phyloP scores from a whole-genome alignment of 139 green algal species.

The Yamagishiella unicocca region DNA sequence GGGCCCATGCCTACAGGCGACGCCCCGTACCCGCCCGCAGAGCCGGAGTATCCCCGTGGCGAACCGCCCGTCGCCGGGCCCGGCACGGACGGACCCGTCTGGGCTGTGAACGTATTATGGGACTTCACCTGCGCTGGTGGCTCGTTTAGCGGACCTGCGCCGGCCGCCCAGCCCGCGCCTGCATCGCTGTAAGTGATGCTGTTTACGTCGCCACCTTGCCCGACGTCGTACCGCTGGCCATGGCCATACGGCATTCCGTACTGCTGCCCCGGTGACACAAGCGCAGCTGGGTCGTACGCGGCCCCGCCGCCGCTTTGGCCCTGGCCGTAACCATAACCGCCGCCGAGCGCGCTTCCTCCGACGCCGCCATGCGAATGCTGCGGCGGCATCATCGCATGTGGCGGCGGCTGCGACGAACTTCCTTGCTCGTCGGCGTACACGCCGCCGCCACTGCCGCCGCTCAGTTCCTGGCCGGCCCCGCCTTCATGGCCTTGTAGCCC shows the following conservation, averaged over 20 bases:
- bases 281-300: background rate
- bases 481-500: background rate
- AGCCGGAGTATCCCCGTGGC: background rate
- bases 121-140: background rate
- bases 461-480: background rate
- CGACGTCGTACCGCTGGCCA: background rate
- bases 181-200: conserved; percentile 14
- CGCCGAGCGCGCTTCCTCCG: background rate
- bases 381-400: background rate
- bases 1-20: background rate
- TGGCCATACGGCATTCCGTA: background rate
- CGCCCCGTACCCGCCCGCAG: background rate
- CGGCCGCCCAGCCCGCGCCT: conserved; percentile 7
- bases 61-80: background rate
- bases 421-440: background rate
- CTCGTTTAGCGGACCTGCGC: background rate
- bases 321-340: background rate
- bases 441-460: background rate
- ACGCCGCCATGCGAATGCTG: background rate
- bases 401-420: background rate
- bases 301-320: background rate
- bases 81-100: background rate
- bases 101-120: background rate
- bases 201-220: background rate
- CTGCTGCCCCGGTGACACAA: background rate